Evolutionary conservation across 495 filamentous ascomycete genomes (phyloP).

Genomic region (Penicillium cinerascens): DNA sequence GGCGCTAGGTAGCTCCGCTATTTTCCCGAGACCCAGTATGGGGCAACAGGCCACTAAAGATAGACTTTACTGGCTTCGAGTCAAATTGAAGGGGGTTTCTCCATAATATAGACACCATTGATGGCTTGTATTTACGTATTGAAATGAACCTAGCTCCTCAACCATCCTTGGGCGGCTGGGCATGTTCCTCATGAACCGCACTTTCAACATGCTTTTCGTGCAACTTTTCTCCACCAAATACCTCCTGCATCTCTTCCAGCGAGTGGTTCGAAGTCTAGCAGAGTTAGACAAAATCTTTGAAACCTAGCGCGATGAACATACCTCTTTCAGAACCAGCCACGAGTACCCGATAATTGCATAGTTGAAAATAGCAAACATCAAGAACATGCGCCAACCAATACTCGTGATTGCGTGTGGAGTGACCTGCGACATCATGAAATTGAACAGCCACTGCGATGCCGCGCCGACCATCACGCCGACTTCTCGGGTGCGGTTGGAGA

Average conservation of each 20-base stretch:
- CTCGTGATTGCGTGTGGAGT: conserved; percentile 50
- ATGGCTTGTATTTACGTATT: background rate
- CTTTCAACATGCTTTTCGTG: conserved; percentile 9
- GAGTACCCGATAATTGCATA: conserved; percentile 42
- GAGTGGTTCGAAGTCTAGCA: conserved; percentile 29
- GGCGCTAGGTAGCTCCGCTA: conserved; percentile 4
- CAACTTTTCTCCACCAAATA: conserved; percentile 24
- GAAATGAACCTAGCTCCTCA: background rate
- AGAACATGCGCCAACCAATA: conserved; percentile 50
- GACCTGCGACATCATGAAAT: conserved; percentile 52
- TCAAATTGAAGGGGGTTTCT: background rate
- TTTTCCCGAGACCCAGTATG: conserved; percentile 8
- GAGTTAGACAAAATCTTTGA: background rate
- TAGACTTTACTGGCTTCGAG: background rate
- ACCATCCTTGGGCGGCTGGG: background rate
- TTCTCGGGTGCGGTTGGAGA: conserved; percentile 50
- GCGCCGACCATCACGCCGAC: conserved; percentile 44
- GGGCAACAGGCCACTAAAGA: conserved; percentile 7
- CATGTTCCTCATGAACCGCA: conserved; percentile 8
- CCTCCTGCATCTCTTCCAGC: conserved; percentile 36
- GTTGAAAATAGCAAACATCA: conserved; percentile 57
- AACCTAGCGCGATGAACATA: conserved; percentile 6
- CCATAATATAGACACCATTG: background rate
- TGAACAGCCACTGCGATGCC: conserved; percentile 55
- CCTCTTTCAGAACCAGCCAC: conserved; percentile 48